Evolutionary conservation across 1,139 yeast genomes (phyloP).

Genomic region (Yamadazyma conglobata): DNA sequence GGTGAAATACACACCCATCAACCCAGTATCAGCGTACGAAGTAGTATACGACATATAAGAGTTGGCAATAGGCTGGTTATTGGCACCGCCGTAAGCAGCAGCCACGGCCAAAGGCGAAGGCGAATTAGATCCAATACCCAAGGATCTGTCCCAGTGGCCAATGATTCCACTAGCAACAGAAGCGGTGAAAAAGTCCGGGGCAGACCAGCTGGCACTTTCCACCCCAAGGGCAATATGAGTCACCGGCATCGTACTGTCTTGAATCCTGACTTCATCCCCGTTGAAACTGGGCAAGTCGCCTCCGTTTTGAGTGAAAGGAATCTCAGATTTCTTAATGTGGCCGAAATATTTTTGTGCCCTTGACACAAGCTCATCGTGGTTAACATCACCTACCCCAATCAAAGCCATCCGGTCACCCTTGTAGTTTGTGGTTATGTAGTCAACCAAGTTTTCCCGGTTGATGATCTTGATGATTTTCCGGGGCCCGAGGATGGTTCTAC

Average conservation of each 20-base stretch:
- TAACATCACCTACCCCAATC: conserved; percentile 92
- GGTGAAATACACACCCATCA: conserved; percentile 94
- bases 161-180: conserved; percentile 94
- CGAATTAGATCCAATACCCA: conserved; percentile 69
- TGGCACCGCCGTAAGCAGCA: conserved; percentile 61
- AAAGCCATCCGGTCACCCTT: conserved; percentile 97
- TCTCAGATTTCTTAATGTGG: conserved; percentile 62
- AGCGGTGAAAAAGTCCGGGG: conserved; percentile 93
- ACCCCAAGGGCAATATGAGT: conserved; percentile 92
- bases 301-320: conserved; percentile 69
- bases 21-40: conserved; percentile 94
- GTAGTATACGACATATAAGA: conserved; percentile 96
- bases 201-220: conserved; percentile 98
- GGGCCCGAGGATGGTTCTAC: conserved; percentile 97
- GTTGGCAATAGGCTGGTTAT: conserved; percentile 67
- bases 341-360: conserved; percentile 78
- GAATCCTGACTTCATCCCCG: conserved; percentile 83
- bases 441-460: conserved; percentile 67
- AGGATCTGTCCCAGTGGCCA: conserved; percentile 96
- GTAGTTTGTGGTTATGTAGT: conserved; percentile 81
- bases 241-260: conserved; percentile 79
- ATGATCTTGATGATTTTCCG: conserved; percentile 82
- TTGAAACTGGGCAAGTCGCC: conserved; percentile 77
- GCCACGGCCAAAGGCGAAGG: conserved; percentile 78
- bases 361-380: conserved; percentile 77